Base-by-base conservation (phyloP, 2,329 filamentous ascomycete genomes). In the Alternaria sp. region DNA sequence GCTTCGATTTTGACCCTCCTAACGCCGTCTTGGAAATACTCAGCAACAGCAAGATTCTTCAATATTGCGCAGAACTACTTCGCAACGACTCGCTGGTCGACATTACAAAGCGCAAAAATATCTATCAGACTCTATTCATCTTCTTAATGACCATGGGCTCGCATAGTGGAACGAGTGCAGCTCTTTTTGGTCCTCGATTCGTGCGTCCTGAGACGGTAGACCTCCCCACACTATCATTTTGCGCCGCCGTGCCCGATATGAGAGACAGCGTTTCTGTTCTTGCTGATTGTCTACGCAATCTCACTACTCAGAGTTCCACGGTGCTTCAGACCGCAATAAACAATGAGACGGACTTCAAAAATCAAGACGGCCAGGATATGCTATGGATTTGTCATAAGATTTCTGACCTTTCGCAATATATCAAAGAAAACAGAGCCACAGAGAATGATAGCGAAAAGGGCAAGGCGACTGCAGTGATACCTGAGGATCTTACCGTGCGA, bases 41-140 rank as follows among this genome's bases (percentile, higher is more conserved):
- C 8, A 60, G 70, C 10, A 58, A 76, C 8, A 77, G 75, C 55
- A 74, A 75, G 28, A 57, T 81, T 9, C 62, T 80, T 9, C 72
- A 78, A 34, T 75, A 73, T 34, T 70, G 72, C 13, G 75, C 75
- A 2, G 74, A 80, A 23, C 66, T 81, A 2, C 61, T 82, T 8
- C 69, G 77, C 10, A 80, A 80, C 60, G 79, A 80, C 54, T 78
- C 77, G 7, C 56, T 81, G 10, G 72, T 76, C 23, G 76, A 82
- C 51, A 66, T 76, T 9, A 68, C 67, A 0, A 71, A 67, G 46
- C 72, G 77, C 26, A 60, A 59, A 29, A 51, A 55, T 1, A 60
- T 83, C 0, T 82, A 83, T 59, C 62, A 68, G 6, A 70, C 69
- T 2, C 62, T 82, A 3, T 60, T 84, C 7, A 66, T 71, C 23